phyloP scores from a whole-genome alignment of 495 filamentous ascomycete genomes.

The Mytilinidion resinicola region DNA sequence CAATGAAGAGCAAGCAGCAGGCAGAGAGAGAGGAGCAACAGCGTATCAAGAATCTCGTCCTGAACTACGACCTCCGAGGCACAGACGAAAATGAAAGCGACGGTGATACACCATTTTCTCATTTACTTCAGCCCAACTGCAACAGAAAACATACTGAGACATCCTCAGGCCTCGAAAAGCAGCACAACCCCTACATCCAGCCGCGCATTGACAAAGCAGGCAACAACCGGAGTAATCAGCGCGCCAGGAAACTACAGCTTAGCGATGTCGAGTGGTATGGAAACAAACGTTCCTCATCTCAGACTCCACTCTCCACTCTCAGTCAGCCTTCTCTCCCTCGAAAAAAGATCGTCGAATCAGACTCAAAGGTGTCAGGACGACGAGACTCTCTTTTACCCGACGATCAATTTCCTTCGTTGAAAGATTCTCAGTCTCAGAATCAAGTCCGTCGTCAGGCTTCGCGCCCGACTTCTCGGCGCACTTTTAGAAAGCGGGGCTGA shows the following conservation, averaged over 20 bases:
- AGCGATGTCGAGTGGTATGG: slow-evolving; percentile 95
- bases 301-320: background rate
- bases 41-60: slow-evolving; percentile 92
- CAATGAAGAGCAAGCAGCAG: slow-evolving; percentile 90
- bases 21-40: slow-evolving; percentile 94
- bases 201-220: slow-evolving; percentile 55
- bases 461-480: background rate
- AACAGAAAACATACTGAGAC: slow-evolving; percentile 25
- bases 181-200: slow-evolving; percentile 29
- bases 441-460: background rate
- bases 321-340: slow-evolving; percentile 1
- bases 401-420: too few relatives aligned
- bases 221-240: slow-evolving; percentile 69
- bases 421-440: background rate
- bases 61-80: slow-evolving; percentile 88
- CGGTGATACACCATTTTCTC: slow-evolving; percentile 53
- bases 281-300: slow-evolving; percentile 1
- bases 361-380: slow-evolving; percentile 8
- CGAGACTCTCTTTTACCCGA: slow-evolving; percentile 6
- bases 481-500: background rate
- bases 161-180: slow-evolving; percentile 20
- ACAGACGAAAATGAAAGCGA: slow-evolving; percentile 56
- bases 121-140: slow-evolving; percentile 40
- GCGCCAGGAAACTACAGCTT: slow-evolving; percentile 84
- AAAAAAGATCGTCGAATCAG: slow-evolving; percentile 3